Base-by-base conservation (phyloP, 371 early-diverging fungal genomes). In the Smittium mucronatum region DNA sequence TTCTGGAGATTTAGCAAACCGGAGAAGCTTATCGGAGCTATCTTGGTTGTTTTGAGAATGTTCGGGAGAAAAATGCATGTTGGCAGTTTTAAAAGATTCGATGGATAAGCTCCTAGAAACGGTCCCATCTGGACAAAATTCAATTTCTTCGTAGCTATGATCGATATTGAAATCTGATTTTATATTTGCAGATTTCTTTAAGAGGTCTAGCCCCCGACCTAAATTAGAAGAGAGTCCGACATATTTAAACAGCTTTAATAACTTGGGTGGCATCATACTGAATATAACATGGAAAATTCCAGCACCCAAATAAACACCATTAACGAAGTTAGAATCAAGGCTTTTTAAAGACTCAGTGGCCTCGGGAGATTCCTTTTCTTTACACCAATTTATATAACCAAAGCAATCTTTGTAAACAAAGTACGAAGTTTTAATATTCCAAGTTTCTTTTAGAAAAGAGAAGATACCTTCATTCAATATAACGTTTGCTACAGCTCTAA, bases 211-310 rank as follows among this genome's bases (percentile, higher is more conserved):
- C 2, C 88, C 92, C 73, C 85, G 82, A 2, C 78, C 75, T 33
- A 87, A 81, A 71, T 89, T 83, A 17, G 86, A 86, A 0, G 84
- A 72, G 76, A 90, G 90, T 0, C 92, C 92, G 47, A 90, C 84
- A 47, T 91, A 76, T 75, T 91, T 88, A 28, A 88, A 79, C 2
- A 90, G 66, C 26, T 81, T 76, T 64, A 90, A 74, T 21, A 86
- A 80, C 36, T 78, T 80, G 0, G 75, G 70, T 2, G 90, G 90
- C 63, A 90, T 71, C 73, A 89, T 77, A 58, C 84, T 84, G 30
- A 90, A 75, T 28, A 87, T 77, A 31, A 90, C 69, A 31, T 86
- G 86, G 73, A 89, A 89, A 57, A 80, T 78, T 21, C 90, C 91
- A 32, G 89, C 79, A 31, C 88, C 89, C 17, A 87, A 77, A 2